These are phyloP conservation scores for Thielaviopsis ethacetica DNA, from an alignment of 2,329 filamentous ascomycete species.

Conservation along the genomic window DNA sequence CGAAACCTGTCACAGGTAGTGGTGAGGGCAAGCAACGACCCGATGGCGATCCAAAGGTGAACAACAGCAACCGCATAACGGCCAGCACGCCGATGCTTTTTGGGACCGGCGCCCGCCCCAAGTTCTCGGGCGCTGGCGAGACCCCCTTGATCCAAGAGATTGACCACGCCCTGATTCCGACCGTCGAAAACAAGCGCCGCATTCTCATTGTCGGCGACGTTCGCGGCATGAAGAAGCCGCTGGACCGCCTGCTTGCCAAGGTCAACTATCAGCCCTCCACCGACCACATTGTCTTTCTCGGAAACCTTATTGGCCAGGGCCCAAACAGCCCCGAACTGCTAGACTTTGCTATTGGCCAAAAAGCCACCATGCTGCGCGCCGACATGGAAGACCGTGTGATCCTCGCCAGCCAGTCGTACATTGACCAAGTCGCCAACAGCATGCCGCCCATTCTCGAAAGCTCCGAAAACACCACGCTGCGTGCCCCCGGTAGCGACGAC, in stretches of 20 bases:
- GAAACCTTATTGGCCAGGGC: slow-evolving; percentile 73
- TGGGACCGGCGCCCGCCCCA: slow-evolving; percentile 24
- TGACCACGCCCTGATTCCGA: slow-evolving; percentile 19
- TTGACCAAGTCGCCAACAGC: slow-evolving; percentile 33
- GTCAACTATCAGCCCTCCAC: slow-evolving; percentile 36
- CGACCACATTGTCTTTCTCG: slow-evolving; percentile 63
- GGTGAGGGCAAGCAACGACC: slow-evolving; percentile 2
- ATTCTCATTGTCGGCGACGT: slow-evolving; percentile 82
- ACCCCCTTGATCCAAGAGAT: slow-evolving; percentile 19
- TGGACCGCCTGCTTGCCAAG: slow-evolving; percentile 49
- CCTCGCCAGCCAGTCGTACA: slow-evolving; percentile 25
- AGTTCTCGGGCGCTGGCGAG: slow-evolving; percentile 17
- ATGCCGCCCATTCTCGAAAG: slow-evolving; percentile 10
- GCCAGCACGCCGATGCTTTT: slow-evolving; percentile 22
- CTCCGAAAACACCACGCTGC: slow-evolving; percentile 17
- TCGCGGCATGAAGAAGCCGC: slow-evolving; percentile 64
- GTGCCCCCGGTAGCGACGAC: slow-evolving; percentile 15
- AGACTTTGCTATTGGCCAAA: slow-evolving; percentile 52
- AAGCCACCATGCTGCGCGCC: slow-evolving; percentile 70
- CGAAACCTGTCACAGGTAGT: background rate
- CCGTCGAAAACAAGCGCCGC: slow-evolving; percentile 30
- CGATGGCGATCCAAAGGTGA: slow-evolving; percentile 6
- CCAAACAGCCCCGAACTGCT: slow-evolving; percentile 69
- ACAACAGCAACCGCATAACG: background rate
- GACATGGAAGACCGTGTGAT: slow-evolving; percentile 86